Evolutionary conservation across 306 rosid genomes (phyloP).

Genomic region (Gleditsia sinensis): DNA sequence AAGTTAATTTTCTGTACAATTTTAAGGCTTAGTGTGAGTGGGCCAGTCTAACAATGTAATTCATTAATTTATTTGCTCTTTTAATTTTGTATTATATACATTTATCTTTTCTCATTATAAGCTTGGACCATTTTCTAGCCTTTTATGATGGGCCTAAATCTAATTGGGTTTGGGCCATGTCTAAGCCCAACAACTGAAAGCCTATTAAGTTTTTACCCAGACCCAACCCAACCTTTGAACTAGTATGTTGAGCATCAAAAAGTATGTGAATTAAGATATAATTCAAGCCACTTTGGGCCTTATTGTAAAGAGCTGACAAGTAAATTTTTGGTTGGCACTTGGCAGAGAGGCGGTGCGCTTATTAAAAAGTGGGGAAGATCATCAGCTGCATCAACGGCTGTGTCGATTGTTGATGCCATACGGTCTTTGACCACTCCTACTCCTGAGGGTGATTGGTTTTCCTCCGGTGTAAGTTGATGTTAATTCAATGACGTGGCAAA

Average conservation of each 20-base stretch:
- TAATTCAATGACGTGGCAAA: constrained; percentile 12
- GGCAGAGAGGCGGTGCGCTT: constrained; percentile 91
- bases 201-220: too few relatives aligned
- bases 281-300: not conserved
- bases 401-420: constrained; percentile 86
- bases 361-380: constrained; percentile 98
- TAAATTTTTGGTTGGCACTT: constrained; percentile 41
- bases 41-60: too few relatives aligned
- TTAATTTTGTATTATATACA: too few relatives aligned
- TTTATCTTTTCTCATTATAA: too few relatives aligned
- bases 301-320: constrained; percentile 27
- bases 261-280: not conserved
- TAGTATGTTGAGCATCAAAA: not conserved
- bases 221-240: too few relatives aligned
- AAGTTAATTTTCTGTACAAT: too few relatives aligned
- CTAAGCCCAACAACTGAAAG: too few relatives aligned
- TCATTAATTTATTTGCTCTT: too few relatives aligned
- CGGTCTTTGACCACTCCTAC: constrained; percentile 85
- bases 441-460: constrained; percentile 98
- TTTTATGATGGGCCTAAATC: too few relatives aligned
- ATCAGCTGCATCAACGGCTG: constrained; percentile 96
- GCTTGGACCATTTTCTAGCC: too few relatives aligned
- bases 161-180: too few relatives aligned
- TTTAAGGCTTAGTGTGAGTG: too few relatives aligned
- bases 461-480: constrained; percentile 75